These are phyloP conservation scores for Clonostachys solani DNA, from an alignment of 2,329 filamentous ascomycete species.

Conservation along the genomic window DNA sequence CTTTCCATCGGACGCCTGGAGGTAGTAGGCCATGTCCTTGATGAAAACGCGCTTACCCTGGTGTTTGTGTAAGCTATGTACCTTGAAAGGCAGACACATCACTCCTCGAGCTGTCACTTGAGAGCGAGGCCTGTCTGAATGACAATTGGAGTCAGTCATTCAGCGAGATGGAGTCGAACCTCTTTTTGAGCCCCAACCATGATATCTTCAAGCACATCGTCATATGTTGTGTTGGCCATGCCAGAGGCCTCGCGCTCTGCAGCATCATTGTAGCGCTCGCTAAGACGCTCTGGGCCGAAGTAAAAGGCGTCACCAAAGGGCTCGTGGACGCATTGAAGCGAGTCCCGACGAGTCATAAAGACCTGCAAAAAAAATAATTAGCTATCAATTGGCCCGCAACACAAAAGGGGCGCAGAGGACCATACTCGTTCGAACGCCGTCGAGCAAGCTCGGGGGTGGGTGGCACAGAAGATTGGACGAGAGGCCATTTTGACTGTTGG, in stretches of 20 bases:
- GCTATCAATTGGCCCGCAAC: not conserved
- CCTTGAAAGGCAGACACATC: not conserved
- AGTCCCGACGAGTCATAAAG: conserved; percentile 90
- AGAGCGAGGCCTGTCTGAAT: no score
- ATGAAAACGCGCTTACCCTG: conserved; percentile 92
- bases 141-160: not conserved
- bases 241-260: conserved; percentile 54
- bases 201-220: conserved; percentile 67
- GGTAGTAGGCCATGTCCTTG: conserved; percentile 95
- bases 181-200: conserved; percentile 63
- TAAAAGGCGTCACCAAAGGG: conserved; percentile 97
- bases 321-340: conserved; percentile 82
- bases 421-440: conserved; percentile 93
- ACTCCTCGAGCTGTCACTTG: no score
- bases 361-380: conserved; percentile 52
- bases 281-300: conserved; percentile 86
- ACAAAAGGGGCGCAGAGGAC: conserved; percentile 6
- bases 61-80: conserved; percentile 2
- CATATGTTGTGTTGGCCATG: conserved; percentile 66
- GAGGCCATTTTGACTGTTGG: conserved; percentile 51
- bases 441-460: conserved; percentile 91
- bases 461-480: conserved; percentile 81
- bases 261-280: conserved; percentile 69
- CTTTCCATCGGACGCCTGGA: conserved; percentile 70
- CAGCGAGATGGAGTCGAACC: conserved; percentile 44